Evolutionary conservation across 2,329 filamentous ascomycete genomes (phyloP).

Genomic region (Parastagonospora avenae): DNA sequence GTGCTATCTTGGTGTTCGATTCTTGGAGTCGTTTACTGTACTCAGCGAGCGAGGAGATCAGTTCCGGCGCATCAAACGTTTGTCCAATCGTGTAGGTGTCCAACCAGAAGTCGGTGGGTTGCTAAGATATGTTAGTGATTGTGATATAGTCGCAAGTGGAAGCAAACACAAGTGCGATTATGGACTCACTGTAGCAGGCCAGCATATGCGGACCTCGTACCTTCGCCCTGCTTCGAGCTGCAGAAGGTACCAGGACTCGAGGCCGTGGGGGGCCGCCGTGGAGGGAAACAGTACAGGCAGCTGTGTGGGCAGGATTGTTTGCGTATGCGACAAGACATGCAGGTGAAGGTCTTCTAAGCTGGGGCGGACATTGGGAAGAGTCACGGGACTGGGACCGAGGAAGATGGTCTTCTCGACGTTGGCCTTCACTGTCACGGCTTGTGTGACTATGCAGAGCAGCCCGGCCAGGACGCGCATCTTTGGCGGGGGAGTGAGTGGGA

Average conservation of each 20-base stretch:
- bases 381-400: constrained; percentile 66
- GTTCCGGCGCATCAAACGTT: constrained; percentile 65
- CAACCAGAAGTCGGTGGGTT: constrained; percentile 82
- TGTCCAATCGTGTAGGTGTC: constrained; percentile 65
- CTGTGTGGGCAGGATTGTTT: constrained; percentile 62
- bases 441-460: constrained; percentile 38
- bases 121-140: constrained; percentile 57
- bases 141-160: constrained; percentile 7
- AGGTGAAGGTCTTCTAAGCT: constrained; percentile 67
- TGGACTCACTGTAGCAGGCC: constrained; percentile 81
- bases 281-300: constrained; percentile 72
- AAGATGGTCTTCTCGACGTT: constrained; percentile 96
- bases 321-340: constrained; percentile 63
- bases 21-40: constrained; percentile 62
- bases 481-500: constrained; percentile 14
- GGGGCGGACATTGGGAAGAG: constrained; percentile 61
- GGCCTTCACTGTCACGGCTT: constrained; percentile 54
- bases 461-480: constrained; percentile 42
- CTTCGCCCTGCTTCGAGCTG: constrained; percentile 73
- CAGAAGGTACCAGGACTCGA: constrained; percentile 79
- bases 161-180: constrained; percentile 1
- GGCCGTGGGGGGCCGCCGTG: constrained; percentile 58
- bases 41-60: constrained; percentile 68
- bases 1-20: neutral
- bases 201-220: constrained; percentile 93